These are phyloP conservation scores for Diplodia sapinea DNA, from an alignment of 2,329 filamentous ascomycete genomes.

Conservation along the genomic window DNA sequence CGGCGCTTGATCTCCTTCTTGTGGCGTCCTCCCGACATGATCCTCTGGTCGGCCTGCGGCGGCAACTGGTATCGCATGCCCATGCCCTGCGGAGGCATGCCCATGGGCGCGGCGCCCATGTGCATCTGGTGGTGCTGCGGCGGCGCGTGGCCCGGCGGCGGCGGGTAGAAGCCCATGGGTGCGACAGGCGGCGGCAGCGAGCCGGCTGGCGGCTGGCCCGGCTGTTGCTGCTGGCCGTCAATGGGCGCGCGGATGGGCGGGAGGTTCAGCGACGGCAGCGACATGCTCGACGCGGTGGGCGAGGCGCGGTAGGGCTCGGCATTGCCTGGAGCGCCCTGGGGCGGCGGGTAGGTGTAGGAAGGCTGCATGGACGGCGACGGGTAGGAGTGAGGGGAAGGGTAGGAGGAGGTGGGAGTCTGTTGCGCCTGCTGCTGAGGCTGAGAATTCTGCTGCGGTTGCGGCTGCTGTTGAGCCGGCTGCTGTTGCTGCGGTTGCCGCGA, in stretches of 20 bases:
- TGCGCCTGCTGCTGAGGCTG: conserved; percentile 29
- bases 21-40: conserved; percentile 67
- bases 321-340: conserved; percentile 43
- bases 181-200: conserved; percentile 61
- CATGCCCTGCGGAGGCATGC: conserved; percentile 53
- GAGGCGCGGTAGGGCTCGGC: conserved; percentile 55
- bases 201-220: conserved; percentile 44
- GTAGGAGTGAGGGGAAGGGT: conserved; percentile 57
- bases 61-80: conserved; percentile 63
- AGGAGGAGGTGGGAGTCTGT: conserved; percentile 47
- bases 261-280: conserved; percentile 55
- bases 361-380: conserved; percentile 58
- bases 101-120: conserved; percentile 47
- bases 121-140: conserved; percentile 37
- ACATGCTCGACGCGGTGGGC: conserved; percentile 52
- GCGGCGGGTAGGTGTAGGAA: conserved; percentile 57
- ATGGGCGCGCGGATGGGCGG: conserved; percentile 57
- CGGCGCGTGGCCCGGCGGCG: conserved; percentile 43
- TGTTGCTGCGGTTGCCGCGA: conserved; percentile 30
- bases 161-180: conserved; percentile 60
- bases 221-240: conserved; percentile 48
- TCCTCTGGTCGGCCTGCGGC: conserved; percentile 57
- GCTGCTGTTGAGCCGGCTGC: conserved; percentile 29
- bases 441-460: conserved; percentile 29
- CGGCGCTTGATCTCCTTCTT: conserved; percentile 77